phyloP scores from a whole-genome alignment of 2,329 filamentous ascomycete genomes.

The Pestalotiopsis sp. region DNA sequence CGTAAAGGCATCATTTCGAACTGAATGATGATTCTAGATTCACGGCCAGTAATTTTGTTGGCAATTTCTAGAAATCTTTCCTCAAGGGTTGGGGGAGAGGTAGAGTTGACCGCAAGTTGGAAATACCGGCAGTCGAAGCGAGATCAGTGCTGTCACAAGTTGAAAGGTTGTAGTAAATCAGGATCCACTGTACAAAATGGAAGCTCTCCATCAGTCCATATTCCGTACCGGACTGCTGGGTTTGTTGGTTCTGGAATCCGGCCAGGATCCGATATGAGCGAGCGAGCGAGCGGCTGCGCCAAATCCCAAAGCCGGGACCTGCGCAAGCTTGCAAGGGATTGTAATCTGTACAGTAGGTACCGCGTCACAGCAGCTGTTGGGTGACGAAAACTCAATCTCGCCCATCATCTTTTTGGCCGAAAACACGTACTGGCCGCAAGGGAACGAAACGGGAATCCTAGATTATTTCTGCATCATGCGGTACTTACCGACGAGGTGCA shows the following conservation, averaged over 20 bases:
- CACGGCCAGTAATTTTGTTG: too few relatives aligned
- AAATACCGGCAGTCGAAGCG: background rate
- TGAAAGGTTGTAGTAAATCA: background rate
- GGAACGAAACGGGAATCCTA: background rate
- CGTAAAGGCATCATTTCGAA: background rate
- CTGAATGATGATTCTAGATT: too few relatives aligned
- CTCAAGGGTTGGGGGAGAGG: background rate
- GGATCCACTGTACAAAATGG: background rate
- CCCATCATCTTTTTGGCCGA: background rate
- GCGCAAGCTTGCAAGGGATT: background rate
- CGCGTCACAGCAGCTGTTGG: background rate
- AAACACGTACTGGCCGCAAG: background rate
- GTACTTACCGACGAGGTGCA: background rate
- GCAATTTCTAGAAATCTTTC: background rate
- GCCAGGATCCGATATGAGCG: background rate
- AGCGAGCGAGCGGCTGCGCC: background rate
- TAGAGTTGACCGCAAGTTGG: background rate
- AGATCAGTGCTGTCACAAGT: slow-evolving; percentile 5
- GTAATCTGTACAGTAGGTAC: background rate
- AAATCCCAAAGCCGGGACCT: background rate
- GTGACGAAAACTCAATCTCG: background rate
- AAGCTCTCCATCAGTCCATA: background rate
- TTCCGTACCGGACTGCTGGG: background rate
- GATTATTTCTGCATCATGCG: background rate
- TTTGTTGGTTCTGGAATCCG: background rate